These are phyloP conservation scores for Pseudognaphalium luteoalbum DNA, from an alignment of 129 eudicot genomes.

Conservation along the genomic window DNA sequence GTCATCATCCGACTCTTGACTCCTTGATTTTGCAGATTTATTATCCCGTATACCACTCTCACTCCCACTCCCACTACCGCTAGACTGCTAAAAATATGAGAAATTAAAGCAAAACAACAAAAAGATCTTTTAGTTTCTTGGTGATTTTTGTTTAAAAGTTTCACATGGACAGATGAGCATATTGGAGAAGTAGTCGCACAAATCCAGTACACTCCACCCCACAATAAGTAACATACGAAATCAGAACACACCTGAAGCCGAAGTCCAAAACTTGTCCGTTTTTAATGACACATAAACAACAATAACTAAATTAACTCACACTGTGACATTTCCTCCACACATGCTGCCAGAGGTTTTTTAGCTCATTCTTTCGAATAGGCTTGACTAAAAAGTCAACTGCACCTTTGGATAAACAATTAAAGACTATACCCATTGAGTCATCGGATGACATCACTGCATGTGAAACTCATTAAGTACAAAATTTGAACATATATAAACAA, in stretches of 20 bases:
- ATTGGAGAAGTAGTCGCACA: slow-evolving; percentile 36
- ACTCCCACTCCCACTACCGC: slow-evolving; percentile 66
- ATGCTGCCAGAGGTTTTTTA: slow-evolving; percentile 93
- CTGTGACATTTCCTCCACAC: slow-evolving; percentile 94
- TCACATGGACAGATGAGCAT: slow-evolving; percentile 39
- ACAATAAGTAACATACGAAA: slow-evolving; percentile 36
- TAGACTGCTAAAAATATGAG: slow-evolving; percentile 51
- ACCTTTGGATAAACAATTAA: slow-evolving; percentile 84
- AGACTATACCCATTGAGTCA: slow-evolving; percentile 80
- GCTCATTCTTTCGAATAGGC: slow-evolving; percentile 89
- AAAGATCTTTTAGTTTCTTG: slow-evolving; percentile 20
- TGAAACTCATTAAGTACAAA: slow-evolving; percentile 24
- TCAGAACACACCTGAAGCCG: slow-evolving; percentile 49
- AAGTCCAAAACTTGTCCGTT: slow-evolving; percentile 43
- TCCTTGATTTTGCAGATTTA: slow-evolving; percentile 43
- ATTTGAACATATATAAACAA: slow-evolving; percentile 6
- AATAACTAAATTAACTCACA: slow-evolving; percentile 57
- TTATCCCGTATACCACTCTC: slow-evolving; percentile 58
- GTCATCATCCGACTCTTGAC: slow-evolving; percentile 46
- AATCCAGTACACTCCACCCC: slow-evolving; percentile 42
- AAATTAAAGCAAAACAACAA: slow-evolving; percentile 35
- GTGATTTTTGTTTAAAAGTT: slow-evolving; percentile 34
- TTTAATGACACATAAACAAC: slow-evolving; percentile 38
- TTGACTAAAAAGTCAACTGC: slow-evolving; percentile 91
- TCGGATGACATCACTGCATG: slow-evolving; percentile 89